Conservation (phyloP, 2,329 filamentous ascomycete genomes). For the Atkinsonella texensis region DNA sequence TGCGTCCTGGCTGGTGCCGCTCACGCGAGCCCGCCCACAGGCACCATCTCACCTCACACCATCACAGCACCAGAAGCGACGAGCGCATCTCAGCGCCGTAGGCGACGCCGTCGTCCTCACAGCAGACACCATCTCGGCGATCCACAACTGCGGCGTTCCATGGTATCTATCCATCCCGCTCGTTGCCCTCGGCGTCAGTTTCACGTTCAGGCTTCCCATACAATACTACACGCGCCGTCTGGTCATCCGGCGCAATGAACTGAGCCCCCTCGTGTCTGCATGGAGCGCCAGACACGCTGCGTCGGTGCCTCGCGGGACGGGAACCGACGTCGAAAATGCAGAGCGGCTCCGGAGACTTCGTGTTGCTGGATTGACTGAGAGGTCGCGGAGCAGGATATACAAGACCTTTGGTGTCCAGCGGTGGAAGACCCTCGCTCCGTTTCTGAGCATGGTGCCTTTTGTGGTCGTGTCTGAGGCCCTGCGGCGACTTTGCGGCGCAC, state of each 20-base stretch:
- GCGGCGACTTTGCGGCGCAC: slow-evolving; percentile 30
- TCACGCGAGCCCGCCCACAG: not conserved
- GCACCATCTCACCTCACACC: not conserved
- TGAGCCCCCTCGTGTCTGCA: slow-evolving; percentile 19
- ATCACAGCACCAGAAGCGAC: slow-evolving; percentile 7
- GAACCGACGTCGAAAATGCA: slow-evolving; percentile 5
- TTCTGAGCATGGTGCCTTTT: slow-evolving; percentile 36
- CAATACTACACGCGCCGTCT: slow-evolving; percentile 27
- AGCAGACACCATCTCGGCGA: slow-evolving; percentile 29
- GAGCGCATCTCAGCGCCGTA: slow-evolving; percentile 22
- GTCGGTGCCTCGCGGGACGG: not conserved
- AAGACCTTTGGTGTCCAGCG: slow-evolving; percentile 30
- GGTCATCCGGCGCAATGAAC: slow-evolving; percentile 16
- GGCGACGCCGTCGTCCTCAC: slow-evolving; percentile 25
- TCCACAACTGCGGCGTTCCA: slow-evolving; percentile 34
- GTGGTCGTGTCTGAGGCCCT: slow-evolving; percentile 38
- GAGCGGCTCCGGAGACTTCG: slow-evolving; percentile 14
- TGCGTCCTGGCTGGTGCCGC: not conserved
- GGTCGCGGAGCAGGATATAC: slow-evolving; percentile 22
- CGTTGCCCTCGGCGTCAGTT: slow-evolving; percentile 34
- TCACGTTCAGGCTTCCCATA: slow-evolving; percentile 34
- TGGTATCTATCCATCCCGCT: slow-evolving; percentile 44
- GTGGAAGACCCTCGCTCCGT: slow-evolving; percentile 31
- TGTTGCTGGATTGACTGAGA: slow-evolving; percentile 14
- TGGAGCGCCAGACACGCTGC: slow-evolving; percentile 19